These are phyloP conservation scores for Hibiscus trionum DNA, from an alignment of 345 rosid species.

Conservation along the genomic window DNA sequence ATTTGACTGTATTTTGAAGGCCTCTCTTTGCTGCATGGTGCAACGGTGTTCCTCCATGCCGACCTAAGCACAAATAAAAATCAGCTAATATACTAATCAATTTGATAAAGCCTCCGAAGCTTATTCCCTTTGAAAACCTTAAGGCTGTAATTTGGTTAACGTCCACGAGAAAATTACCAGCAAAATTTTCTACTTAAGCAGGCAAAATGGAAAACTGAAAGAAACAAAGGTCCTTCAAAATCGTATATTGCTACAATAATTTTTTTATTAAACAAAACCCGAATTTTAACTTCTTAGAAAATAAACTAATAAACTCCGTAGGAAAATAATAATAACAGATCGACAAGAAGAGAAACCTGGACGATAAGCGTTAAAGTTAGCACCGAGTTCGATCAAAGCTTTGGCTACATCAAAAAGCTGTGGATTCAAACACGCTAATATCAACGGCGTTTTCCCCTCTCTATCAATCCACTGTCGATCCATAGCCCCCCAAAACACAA, in stretches of 20 bases:
- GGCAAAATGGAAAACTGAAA: not conserved
- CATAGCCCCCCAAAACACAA: not conserved
- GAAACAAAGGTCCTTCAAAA: not conserved
- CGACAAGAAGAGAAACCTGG: slow-evolving; percentile 40
- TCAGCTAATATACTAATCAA: not conserved
- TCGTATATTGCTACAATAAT: not conserved
- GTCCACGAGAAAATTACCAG: not conserved
- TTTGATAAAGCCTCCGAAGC: slow-evolving; percentile 3
- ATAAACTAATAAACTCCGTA: not conserved
- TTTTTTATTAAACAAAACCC: not conserved
- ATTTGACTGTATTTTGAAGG: slow-evolving; percentile 59
- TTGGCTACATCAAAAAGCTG: slow-evolving; percentile 58
- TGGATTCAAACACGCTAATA: slow-evolving; percentile 65
- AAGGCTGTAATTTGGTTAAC: not conserved
- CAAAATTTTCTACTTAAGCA: not conserved
- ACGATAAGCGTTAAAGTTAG: slow-evolving; percentile 79
- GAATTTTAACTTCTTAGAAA: not conserved
- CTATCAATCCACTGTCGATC: slow-evolving; percentile 71
- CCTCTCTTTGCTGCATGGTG: slow-evolving; percentile 99
- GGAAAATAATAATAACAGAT: not conserved
- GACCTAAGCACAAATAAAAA: slow-evolving; percentile 36
- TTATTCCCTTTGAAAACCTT: not conserved
- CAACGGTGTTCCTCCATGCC: slow-evolving; percentile 83
- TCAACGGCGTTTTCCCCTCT: slow-evolving; percentile 93
- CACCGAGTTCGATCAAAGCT: slow-evolving; percentile 78